These are phyloP conservation scores for Penicillium soppii DNA, from an alignment of 495 filamentous ascomycete genomes.

Conservation along the genomic window DNA sequence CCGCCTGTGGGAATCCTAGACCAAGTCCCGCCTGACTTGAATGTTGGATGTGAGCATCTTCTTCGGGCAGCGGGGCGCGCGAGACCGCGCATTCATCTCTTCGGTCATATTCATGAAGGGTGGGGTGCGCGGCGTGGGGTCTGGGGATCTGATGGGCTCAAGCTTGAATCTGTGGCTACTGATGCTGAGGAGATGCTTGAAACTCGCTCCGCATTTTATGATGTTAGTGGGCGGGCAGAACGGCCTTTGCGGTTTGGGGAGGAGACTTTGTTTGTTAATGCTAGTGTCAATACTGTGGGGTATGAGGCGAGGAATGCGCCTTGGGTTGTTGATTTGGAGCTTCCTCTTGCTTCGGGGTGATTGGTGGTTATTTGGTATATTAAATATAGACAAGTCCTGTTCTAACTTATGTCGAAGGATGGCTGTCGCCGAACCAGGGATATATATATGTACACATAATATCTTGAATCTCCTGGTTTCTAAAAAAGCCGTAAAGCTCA, in stretches of 20 bases:
- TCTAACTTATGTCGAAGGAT: too few species aligned
- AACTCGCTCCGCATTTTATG: slow-evolving; percentile 41
- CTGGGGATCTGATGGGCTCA: slow-evolving; percentile 42
- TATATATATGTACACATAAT: too few species aligned
- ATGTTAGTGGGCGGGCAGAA: slow-evolving; percentile 34
- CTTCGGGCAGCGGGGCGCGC: slow-evolving; percentile 41
- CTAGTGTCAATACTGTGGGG: slow-evolving; percentile 53
- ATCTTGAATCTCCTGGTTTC: too few species aligned
- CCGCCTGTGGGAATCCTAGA: slow-evolving; percentile 65
- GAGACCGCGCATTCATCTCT: slow-evolving; percentile 54
- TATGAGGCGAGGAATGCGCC: slow-evolving; percentile 55
- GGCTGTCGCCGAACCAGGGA: too few species aligned
- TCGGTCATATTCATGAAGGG: slow-evolving; percentile 67
- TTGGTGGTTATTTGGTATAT: too few species aligned
- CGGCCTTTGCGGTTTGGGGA: slow-evolving; percentile 43
- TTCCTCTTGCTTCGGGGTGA: slow-evolving; percentile 28
- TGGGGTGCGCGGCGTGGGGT: slow-evolving; percentile 64
- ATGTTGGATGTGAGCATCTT: slow-evolving; percentile 51
- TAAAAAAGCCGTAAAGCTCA: too few species aligned
- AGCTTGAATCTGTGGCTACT: slow-evolving; percentile 24
- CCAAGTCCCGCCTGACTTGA: slow-evolving; percentile 22
- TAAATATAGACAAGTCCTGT: too few species aligned
- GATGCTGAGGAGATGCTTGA: slow-evolving; percentile 43
- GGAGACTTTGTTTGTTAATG: slow-evolving; percentile 74
- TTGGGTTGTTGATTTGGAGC: slow-evolving; percentile 65